Percentiles rank a stretch among this genome's conserved stretches.
These are phyloP conservation scores for Stephanodiscus minutulus DNA, from an alignment of 108 stramenopile genomes.

Conservation along the genomic window DNA sequence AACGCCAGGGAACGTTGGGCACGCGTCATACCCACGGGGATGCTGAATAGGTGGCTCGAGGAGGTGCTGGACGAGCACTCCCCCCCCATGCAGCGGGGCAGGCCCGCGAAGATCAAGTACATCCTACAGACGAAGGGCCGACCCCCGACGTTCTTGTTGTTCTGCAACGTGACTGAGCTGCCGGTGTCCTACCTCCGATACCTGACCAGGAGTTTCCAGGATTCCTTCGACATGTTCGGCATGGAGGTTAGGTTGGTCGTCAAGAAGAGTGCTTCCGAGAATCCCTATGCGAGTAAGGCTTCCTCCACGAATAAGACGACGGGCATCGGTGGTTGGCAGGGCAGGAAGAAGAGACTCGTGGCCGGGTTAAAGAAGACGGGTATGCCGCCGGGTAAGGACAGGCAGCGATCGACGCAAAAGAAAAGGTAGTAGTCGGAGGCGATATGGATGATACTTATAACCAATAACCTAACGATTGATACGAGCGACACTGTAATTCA, in stretches of 20 bases:
- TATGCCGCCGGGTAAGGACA: conserved; percentile 20
- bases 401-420: conserved; percentile 12
- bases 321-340: conserved; percentile 74
- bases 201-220: conserved; percentile 82
- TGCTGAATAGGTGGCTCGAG: conserved; percentile 82
- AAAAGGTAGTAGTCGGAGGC: conserved; percentile 3
- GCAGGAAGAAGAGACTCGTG: conserved; percentile 59
- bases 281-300: conserved; percentile 63
- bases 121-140: conserved; percentile 87
- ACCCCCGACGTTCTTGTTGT: conserved; percentile 88
- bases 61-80: conserved; percentile 69
- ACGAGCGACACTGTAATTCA: too few species aligned
- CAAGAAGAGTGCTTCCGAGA: conserved; percentile 70
- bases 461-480: too few species aligned
- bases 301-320: conserved; percentile 43
- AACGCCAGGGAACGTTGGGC: conserved; percentile 81
- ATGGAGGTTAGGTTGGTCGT: conserved; percentile 83
- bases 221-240: conserved; percentile 80
- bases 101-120: conserved; percentile 76
- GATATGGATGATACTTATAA: not conserved
- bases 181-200: conserved; percentile 75
- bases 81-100: conserved; percentile 62
- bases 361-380: conserved; percentile 50
- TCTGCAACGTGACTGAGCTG: conserved; percentile 70
- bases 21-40: conserved; percentile 66